Base-by-base conservation (phyloP, 2,329 filamentous ascomycete genomes). In the Dactylella cylindrospora region DNA sequence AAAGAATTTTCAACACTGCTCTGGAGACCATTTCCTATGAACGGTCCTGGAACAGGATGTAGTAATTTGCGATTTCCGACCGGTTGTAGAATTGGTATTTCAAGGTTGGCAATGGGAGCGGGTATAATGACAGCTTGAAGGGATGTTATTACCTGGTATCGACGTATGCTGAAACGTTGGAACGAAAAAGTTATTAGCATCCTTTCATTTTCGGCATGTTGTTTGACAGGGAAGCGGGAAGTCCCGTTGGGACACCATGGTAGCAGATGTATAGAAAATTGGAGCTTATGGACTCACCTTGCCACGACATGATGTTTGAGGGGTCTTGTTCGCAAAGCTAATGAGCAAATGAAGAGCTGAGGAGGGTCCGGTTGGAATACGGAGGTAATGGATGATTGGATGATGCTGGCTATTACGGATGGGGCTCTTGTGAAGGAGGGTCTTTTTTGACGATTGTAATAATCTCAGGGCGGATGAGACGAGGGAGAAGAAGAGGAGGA, bases 261-360 rank as follows among this genome's bases (percentile, higher is more conserved):
- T n/a, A n/a, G n/a, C 25, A 12, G 17, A 13, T 23, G 39, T 17
- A 28, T 5, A 20, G 23, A 13, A n/a, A n/a, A 44, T 40, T 12
- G 17, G 17, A 13, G 13, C 9, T 19, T n/a, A n/a, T 23, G 29
- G 28, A 45, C 43, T 36, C 28, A 54, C 57, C 43, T 54, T 62
- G 49, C 71, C 71, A 72, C 66, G 70, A 71, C 69, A 72, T 71
- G 44, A 61, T 67, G 44, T n/a, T 29, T 20, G 41, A 29, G 32
- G 36, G 41, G 38, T 38, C 28, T 47, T 33, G 38, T 40, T 38
- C 36, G 25, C 12, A 36, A 52, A n/a, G 40, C 43, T 29, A 38
- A 26, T 19, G 43, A 47, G 19, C 15, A 47, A 32, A 38, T 23
- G 46, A 44, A 36, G 19, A 19, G 13, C 25, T 23, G 22, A 36